These are phyloP conservation scores for Rhizomucor pusillus DNA, from an alignment of 371 early-diverging fungal genomes.

Conservation along the genomic window DNA sequence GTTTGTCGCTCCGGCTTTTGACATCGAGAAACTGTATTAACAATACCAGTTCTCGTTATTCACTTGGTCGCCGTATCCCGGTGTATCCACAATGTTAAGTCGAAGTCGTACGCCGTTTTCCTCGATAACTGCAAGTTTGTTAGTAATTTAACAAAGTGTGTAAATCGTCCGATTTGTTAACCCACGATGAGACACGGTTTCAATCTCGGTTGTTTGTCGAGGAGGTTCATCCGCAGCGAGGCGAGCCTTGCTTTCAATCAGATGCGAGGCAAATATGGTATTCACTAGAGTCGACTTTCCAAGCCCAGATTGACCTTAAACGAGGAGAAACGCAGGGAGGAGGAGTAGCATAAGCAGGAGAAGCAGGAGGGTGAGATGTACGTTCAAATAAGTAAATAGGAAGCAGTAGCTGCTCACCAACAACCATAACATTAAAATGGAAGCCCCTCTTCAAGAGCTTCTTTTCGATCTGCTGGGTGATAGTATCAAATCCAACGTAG, in stretches of 20 bases:
- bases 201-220: conserved; percentile 84
- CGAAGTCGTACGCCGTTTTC: conserved; percentile 84
- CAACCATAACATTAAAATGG: conserved; percentile 93
- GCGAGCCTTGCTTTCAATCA: conserved; percentile 84
- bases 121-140: conserved; percentile 56
- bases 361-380: too few relatives aligned
- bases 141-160: neutral
- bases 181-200: conserved; percentile 77
- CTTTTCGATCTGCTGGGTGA: conserved; percentile 91
- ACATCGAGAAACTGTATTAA: too few relatives aligned
- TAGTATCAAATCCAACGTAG: conserved; percentile 95
- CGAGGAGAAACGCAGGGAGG: neutral
- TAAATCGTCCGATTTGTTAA: neutral
- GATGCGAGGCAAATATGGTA: conserved; percentile 86
- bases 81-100: conserved; percentile 84
- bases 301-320: conserved; percentile 94
- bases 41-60: conserved; percentile 89
- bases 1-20: neutral
- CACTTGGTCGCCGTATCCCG: conserved; percentile 80
- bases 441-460: conserved; percentile 93
- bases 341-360: neutral
- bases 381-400: neutral
- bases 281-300: conserved; percentile 99
- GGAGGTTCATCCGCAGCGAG: conserved; percentile 69
- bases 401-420: conserved; percentile 55